Evolutionary conservation across 495 filamentous ascomycete species (phyloP), one percentile per base, ranked within the genome.

Genomic region (Penicillium salamii): DNA sequence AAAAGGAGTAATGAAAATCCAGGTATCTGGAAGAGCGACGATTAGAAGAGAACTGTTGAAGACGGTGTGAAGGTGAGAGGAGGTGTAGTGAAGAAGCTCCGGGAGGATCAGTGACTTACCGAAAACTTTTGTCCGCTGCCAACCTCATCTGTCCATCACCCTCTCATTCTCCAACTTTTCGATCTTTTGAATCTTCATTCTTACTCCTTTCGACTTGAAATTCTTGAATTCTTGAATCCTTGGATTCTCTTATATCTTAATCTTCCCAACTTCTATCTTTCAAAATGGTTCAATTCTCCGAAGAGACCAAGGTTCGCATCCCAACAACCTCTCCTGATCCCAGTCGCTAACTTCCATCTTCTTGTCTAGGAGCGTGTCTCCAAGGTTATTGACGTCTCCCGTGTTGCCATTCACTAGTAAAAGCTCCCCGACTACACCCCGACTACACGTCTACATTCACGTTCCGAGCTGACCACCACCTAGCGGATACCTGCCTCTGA

Each of bases 341-440:
- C n/a, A 26, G 46, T 45, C 19, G 28, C 50, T 57, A 38, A 61
- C 38, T 36, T 18, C 38, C 21, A 57, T 21, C 50, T 44, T 54
- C 33, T 47, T 62, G 53, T 38, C 21, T 21, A 97, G 93, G 93
- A 98, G 82, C 89, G 93, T 75, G 96, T 97, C 71, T 83, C 89
- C 61, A 91, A 89, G 74, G 78, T 96, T 66, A 90, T 98, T 61
- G 93, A 98, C 67, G 76, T 96, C 66, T 95, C 90, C 45, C 83
- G 92, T 51, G 83, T 97, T 55, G 90, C 89, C n/a, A 87, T 98
- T 65, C 93, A 98, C 76, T 98, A 97, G 91, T 96, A 51, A 70
- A 69, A 26, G 8, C 23, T 26, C 23, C 23, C 23, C 3, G 3
- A 4, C 23, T 26, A 8, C 23, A 8, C 23, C 3, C 23, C 23